Base-by-base conservation (phyloP, 1,139 yeast genomes). In the Nematodospora anomalae region DNA sequence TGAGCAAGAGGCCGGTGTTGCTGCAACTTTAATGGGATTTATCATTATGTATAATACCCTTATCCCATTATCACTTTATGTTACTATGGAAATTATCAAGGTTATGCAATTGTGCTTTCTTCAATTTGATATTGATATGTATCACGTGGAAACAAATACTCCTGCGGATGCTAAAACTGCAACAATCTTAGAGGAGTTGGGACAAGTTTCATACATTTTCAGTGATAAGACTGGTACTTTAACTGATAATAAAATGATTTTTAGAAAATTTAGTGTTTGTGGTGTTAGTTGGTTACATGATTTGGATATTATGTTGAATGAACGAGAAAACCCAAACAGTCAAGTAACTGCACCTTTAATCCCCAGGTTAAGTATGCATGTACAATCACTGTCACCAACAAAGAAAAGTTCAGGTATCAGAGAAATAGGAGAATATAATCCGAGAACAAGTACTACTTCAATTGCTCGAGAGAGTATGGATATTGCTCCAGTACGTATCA, bases 141-240 rank as follows among this genome's bases (percentile, higher is more conserved):
- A 92, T 53, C 89, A 92, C 56, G 74, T 68, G 13, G 84, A 79
- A 28, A 74, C 89, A 4, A 79, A 92, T 52, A 92, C 96, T 0
- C 96, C 96, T 0, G 94, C 96, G 30, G 96, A 86, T 52, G 95
- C 96, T 0, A 83, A 90, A 52, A 90, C 98, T 0, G 96, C 97
- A 0, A 87, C 97, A 0, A 89, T 92, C 49, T 74, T 92, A 47
- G 99, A 94, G 57, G 98, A 94, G 60, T 68, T 94, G 49, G 99
- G 99, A 3, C 99, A 94, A 57, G 97, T 94, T 0, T 83, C 95
- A 36, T 90, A 90, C 53, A 76, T 94, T 4, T 94, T 94, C 58
- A 86, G 96, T 46, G 99, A 94, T 59, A 94, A 94, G 59, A 94
- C 98, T 0, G 99, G 99, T 9, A 94, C 98, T 0, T 71, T 94